phyloP scores from a whole-genome alignment of 1,284 basidiomycete species.

The Ganoderma boninense region DNA sequence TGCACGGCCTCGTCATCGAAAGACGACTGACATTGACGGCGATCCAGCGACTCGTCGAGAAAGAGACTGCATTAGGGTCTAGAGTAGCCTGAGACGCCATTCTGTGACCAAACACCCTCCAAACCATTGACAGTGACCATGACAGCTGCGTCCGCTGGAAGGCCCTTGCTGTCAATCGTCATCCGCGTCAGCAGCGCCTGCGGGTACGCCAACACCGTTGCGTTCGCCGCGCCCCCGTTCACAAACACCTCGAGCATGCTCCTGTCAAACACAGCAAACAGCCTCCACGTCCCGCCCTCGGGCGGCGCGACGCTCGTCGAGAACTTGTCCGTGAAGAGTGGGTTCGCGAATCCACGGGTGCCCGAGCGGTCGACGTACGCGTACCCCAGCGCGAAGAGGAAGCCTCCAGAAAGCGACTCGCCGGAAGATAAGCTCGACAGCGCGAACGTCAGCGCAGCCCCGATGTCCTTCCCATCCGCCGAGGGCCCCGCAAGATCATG shows the following conservation, averaged over 20 bases:
- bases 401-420: constrained; percentile 25
- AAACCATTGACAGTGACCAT: constrained; percentile 4
- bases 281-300: constrained; percentile 23
- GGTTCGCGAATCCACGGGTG: constrained; percentile 22
- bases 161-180: constrained; percentile 2
- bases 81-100: background rate
- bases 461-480: background rate
- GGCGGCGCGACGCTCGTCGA: constrained; percentile 13
- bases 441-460: constrained; percentile 23
- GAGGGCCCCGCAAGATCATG: background rate
- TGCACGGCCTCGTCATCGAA: too few relatives aligned
- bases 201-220: constrained; percentile 24
- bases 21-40: too few relatives aligned
- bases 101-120: constrained; percentile 2
- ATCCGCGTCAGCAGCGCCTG: constrained; percentile 23
- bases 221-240: constrained; percentile 24
- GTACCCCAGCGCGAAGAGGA: constrained; percentile 16
- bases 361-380: constrained; percentile 26
- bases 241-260: constrained; percentile 30
- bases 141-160: constrained; percentile 10
- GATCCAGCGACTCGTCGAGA: too few relatives aligned
- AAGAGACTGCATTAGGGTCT: too few relatives aligned
- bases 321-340: constrained; percentile 27
- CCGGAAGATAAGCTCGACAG: constrained; percentile 17
- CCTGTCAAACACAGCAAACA: constrained; percentile 23